Conservation (phyloP, 768 basidiomycete genomes). For the Rhodotorula toruloides region DNA sequence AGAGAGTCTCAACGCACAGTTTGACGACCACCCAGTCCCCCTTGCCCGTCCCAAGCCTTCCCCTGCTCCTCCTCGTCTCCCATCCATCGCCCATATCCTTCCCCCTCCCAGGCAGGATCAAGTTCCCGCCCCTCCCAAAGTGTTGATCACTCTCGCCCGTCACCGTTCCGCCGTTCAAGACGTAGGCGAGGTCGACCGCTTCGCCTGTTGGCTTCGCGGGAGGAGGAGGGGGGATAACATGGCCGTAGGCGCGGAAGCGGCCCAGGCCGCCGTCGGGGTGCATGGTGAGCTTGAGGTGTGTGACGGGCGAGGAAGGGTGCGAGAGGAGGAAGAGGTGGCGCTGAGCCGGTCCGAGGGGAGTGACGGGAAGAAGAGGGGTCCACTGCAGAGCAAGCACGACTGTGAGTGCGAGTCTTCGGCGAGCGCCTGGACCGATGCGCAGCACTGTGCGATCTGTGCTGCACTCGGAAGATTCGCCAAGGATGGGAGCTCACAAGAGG, state of each 20-base stretch:
- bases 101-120: conserved; percentile 85
- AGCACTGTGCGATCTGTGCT: too few relatives aligned
- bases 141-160: conserved; percentile 87
- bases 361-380: conserved; percentile 69
- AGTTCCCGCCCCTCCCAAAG: conserved; percentile 83
- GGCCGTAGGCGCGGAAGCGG: conserved; percentile 84
- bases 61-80: conserved; percentile 87
- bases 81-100: conserved; percentile 86
- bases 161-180: conserved; percentile 80
- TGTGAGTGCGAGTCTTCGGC: background rate
- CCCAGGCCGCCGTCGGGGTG: conserved; percentile 97
- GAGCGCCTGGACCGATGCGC: too few relatives aligned
- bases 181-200: conserved; percentile 79
- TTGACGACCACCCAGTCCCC: conserved; percentile 88
- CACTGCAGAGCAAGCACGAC: conserved; percentile 52
- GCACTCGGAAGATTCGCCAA: too few relatives aligned
- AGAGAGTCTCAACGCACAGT: conserved; percentile 54
- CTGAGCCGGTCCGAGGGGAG: conserved; percentile 72
- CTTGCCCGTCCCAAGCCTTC: conserved; percentile 56
- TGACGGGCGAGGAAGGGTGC: conserved; percentile 50
- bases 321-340: conserved; percentile 76
- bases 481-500: background rate
- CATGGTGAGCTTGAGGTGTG: conserved; percentile 85
- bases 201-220: conserved; percentile 3
- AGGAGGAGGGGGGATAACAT: conserved; percentile 51